A percentile compares a stretch with the other conserved stretches of the same genome.
Evolutionary conservation across 352 stramenopile species (phyloP).

Genomic region (Globisporangium okanoganense): DNA sequence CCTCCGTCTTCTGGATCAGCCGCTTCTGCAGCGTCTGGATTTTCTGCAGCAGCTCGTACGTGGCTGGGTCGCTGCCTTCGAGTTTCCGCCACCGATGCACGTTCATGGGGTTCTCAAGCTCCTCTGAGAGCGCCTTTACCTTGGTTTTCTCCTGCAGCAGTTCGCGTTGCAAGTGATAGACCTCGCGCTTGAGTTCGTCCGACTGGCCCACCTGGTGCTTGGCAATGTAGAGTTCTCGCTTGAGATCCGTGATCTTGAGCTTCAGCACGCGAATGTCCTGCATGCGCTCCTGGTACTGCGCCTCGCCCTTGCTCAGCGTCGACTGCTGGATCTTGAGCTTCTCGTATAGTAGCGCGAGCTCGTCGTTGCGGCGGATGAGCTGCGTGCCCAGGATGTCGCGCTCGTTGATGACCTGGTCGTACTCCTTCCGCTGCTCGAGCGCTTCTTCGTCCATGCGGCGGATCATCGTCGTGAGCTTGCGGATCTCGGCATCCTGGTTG

Average conservation of each 20-base stretch:
- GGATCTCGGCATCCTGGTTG: constrained; percentile 94
- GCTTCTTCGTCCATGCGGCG: constrained; percentile 93
- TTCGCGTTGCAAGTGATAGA: constrained; percentile 89
- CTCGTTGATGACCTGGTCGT: constrained; percentile 96
- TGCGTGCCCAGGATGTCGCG: constrained; percentile 96
- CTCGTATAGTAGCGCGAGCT: constrained; percentile 96
- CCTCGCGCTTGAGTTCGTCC: constrained; percentile 87
- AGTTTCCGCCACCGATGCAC: constrained; percentile 96
- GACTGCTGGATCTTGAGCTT: constrained; percentile 97
- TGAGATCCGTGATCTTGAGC: constrained; percentile 93
- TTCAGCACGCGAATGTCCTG: constrained; percentile 95
- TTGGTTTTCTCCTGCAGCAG: constrained; percentile 95
- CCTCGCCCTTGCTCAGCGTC: constrained; percentile 91
- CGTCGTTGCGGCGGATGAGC: constrained; percentile 95
- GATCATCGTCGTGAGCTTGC: constrained; percentile 91
- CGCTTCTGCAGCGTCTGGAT: constrained; percentile 95
- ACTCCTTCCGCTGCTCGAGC: constrained; percentile 93
- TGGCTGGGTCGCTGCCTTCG: constrained; percentile 94
- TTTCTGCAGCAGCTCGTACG: constrained; percentile 96
- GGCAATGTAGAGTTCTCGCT: constrained; percentile 89
- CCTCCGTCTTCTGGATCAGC: constrained; percentile 95
- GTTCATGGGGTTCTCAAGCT: constrained; percentile 97
- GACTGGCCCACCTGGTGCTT: constrained; percentile 86
- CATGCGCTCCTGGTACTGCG: constrained; percentile 91
- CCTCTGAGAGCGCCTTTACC: constrained; percentile 94